phyloP scores from a whole-genome alignment of 192 early-diverging fungal species.

The Diversispora eburnea region DNA sequence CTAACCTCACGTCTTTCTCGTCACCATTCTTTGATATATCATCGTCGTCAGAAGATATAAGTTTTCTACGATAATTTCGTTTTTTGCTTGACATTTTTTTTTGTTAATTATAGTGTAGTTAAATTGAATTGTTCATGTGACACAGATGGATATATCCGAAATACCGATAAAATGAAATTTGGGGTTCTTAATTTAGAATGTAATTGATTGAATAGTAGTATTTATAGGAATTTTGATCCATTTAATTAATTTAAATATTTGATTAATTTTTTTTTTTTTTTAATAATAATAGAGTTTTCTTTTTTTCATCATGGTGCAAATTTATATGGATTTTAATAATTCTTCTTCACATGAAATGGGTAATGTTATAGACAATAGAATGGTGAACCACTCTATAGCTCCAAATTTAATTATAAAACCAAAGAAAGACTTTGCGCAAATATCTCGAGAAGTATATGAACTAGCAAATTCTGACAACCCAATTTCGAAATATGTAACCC shows the following conservation, averaged over 20 bases:
- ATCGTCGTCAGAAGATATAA: not conserved
- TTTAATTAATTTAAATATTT: too few species aligned
- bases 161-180: too few species aligned
- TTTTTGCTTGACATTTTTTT: slow-evolving; percentile 6
- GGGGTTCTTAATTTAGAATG: too few species aligned
- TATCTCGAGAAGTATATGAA: slow-evolving; percentile 36
- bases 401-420: not conserved
- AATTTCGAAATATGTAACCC: slow-evolving; percentile 37
- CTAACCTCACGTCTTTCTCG: not conserved
- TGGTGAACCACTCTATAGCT: not conserved
- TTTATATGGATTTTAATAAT: too few species aligned
- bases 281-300: too few species aligned
- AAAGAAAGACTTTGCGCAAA: slow-evolving; percentile 32
- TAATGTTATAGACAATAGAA: too few species aligned
- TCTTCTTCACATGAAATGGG: too few species aligned
- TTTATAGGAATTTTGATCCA: too few species aligned
- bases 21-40: not conserved
- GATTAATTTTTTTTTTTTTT: too few species aligned
- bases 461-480: slow-evolving; percentile 34
- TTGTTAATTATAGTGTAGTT: not conserved
- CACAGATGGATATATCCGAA: not conserved
- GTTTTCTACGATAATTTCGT: slow-evolving; percentile 25
- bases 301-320: too few species aligned
- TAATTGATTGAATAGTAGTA: too few species aligned
- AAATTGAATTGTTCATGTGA: not conserved